Conservation (phyloP, 345 rosid species). For the Citrus mangshanensis region DNA sequence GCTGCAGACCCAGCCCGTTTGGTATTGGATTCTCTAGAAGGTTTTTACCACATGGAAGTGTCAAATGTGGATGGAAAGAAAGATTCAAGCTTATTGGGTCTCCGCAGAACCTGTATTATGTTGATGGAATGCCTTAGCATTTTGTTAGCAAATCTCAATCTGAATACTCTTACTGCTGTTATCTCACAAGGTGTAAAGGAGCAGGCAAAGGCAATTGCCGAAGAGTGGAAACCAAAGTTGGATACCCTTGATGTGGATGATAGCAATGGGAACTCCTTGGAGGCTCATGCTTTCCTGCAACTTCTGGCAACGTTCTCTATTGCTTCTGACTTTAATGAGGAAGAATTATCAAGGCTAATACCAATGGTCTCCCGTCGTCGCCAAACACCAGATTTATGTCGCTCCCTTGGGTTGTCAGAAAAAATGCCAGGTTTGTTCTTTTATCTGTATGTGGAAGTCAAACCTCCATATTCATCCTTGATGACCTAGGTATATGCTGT, state of each 20-base stretch:
- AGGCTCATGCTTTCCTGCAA: conserved; percentile 98
- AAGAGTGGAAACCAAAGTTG: conserved; percentile 88
- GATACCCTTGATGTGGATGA: conserved; percentile 73
- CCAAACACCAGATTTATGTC: conserved; percentile 91
- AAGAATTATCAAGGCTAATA: conserved; percentile 65
- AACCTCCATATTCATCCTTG: too few species aligned
- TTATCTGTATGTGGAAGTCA: conserved; percentile 7
- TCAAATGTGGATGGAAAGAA: conserved; percentile 77
- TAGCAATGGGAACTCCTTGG: conserved; percentile 96
- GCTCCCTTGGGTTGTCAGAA: conserved; percentile 80
- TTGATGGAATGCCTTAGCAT: conserved; percentile 96
- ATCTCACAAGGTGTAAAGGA: conserved; percentile 66
- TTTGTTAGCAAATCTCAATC: conserved; percentile 51
- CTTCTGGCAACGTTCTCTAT: conserved; percentile 85
- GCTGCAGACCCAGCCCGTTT: conserved; percentile 74
- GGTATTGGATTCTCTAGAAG: conserved; percentile 78
- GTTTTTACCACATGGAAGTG: conserved; percentile 68
- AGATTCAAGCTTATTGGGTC: conserved; percentile 80
- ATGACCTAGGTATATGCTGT: neutral
- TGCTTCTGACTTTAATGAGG: conserved; percentile 74
- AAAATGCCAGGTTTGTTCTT: conserved; percentile 88
- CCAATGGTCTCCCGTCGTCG: conserved; percentile 99
- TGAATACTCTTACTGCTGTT: conserved; percentile 41
- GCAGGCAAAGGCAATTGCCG: conserved; percentile 76
- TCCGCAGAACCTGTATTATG: conserved; percentile 97